Conservation (phyloP, 1,284 basidiomycete genomes). For the Hymenochaete sp. region DNA sequence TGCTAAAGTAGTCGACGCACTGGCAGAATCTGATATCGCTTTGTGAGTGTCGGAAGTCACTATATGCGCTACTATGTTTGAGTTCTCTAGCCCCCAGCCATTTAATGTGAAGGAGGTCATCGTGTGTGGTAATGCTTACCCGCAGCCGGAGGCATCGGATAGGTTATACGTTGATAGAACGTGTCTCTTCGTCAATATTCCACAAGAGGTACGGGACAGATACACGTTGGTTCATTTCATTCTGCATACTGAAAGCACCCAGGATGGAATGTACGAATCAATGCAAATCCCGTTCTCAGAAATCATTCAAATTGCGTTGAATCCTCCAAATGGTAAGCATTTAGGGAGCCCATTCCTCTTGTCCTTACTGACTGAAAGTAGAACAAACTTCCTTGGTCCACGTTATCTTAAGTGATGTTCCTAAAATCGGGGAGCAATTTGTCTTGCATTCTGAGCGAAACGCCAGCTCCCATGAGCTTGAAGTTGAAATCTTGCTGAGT, state of each 20-base stretch:
- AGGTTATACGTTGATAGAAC: conserved; percentile 45
- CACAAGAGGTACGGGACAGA: conserved; percentile 31
- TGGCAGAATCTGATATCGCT: conserved; percentile 38
- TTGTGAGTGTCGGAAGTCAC: conserved; percentile 33
- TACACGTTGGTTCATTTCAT: background rate
- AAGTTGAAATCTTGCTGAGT: conserved; percentile 30
- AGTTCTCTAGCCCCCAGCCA: conserved; percentile 46
- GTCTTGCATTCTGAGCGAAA: conserved; percentile 18
- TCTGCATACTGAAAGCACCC: background rate
- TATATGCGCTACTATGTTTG: background rate
- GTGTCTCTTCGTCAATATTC: conserved; percentile 42
- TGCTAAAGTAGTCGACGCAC: conserved; percentile 36
- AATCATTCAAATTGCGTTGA: conserved; percentile 30
- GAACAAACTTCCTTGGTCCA: conserved; percentile 22
- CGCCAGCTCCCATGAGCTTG: conserved; percentile 23
- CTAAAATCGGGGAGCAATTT: conserved; percentile 30
- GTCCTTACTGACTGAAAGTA: background rate
- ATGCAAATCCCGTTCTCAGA: conserved; percentile 36
- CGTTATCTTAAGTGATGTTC: conserved; percentile 30
- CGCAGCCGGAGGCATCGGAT: conserved; percentile 31
- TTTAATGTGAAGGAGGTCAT: conserved; percentile 38
- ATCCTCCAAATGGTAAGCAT: conserved; percentile 2
- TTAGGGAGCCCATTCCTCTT: background rate
- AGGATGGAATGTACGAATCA: conserved; percentile 37
- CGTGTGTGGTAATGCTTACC: conserved; percentile 29